Conservation (phyloP, 163 green algal species). For the Volvox carteri region DNA sequence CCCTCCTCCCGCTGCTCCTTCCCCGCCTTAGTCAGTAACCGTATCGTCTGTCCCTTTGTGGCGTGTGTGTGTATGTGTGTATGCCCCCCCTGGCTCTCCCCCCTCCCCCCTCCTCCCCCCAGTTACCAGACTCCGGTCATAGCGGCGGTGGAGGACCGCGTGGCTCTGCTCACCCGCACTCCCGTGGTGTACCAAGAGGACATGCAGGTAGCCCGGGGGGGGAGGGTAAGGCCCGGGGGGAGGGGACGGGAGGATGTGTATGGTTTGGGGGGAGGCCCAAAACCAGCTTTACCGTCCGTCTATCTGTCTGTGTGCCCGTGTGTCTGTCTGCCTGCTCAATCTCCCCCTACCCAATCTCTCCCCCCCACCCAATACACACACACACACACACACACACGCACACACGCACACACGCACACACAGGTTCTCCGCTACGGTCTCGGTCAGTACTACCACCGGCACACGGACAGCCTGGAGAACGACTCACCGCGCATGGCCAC, state of each 20-base stretch:
- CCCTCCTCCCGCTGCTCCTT: not conserved
- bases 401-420: too few species aligned
- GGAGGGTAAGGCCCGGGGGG: not conserved
- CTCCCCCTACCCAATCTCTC: too few species aligned
- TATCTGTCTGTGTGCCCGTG: too few species aligned
- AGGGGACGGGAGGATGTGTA: not conserved
- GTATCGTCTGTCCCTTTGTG: not conserved
- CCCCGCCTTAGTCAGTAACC: not conserved
- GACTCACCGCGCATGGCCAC: constrained; percentile 65
- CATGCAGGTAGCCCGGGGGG: constrained; percentile 77
- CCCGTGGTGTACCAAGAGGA: constrained; percentile 80
- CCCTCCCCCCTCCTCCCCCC: not conserved
- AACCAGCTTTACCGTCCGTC: too few species aligned
- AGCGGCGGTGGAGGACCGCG: constrained; percentile 68
- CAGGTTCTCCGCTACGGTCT: constrained; percentile 69
- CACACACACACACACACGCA: too few species aligned
- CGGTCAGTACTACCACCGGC: constrained; percentile 69
- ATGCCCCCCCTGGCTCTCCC: not conserved
- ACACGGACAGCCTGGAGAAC: constrained; percentile 64
- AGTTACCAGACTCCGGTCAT: constrained; percentile 68
- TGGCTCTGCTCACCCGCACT: constrained; percentile 62
- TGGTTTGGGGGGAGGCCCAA: too few species aligned
- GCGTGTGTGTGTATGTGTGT: too few species aligned
- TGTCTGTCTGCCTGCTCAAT: too few species aligned
- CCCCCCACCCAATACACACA: too few species aligned